These are phyloP conservation scores for Aspergillus leporis DNA, from an alignment of 495 filamentous ascomycete species.

Conservation along the genomic window DNA sequence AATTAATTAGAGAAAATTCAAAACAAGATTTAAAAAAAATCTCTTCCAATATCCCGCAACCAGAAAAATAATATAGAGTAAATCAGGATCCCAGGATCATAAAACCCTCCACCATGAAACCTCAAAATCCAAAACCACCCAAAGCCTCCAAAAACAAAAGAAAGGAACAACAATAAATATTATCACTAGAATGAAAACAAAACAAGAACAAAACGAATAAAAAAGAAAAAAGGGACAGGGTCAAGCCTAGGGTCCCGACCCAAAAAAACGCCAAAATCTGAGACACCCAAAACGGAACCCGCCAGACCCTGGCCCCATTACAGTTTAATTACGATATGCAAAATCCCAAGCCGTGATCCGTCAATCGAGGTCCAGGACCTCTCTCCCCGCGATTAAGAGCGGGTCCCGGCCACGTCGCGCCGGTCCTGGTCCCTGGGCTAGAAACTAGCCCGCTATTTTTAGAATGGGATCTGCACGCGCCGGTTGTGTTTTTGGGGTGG, in stretches of 20 bases:
- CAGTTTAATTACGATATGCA: constrained; percentile 9
- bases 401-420: constrained; percentile 3
- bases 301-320: constrained; percentile 2
- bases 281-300: not conserved
- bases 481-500: not conserved
- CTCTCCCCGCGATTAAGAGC: not conserved
- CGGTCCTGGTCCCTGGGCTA: not conserved
- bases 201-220: not conserved
- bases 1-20: not conserved
- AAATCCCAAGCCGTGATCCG: not conserved
- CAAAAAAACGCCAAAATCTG: not conserved
- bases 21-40: not conserved
- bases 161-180: not conserved
- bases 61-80: not conserved
- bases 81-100: not conserved
- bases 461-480: not conserved
- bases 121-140: not conserved
- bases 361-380: not conserved
- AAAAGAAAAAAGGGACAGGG: not conserved
- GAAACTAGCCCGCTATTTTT: not conserved
- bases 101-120: constrained; percentile 2
- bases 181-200: not conserved
- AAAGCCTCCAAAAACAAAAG: not conserved
- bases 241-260: not conserved
- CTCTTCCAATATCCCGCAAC: not conserved